A percentile compares a stretch with the other conserved stretches of the same genome.
Evolutionary conservation across 1,284 basidiomycete species (phyloP).

Genomic region (Pseudozyma sp.): DNA sequence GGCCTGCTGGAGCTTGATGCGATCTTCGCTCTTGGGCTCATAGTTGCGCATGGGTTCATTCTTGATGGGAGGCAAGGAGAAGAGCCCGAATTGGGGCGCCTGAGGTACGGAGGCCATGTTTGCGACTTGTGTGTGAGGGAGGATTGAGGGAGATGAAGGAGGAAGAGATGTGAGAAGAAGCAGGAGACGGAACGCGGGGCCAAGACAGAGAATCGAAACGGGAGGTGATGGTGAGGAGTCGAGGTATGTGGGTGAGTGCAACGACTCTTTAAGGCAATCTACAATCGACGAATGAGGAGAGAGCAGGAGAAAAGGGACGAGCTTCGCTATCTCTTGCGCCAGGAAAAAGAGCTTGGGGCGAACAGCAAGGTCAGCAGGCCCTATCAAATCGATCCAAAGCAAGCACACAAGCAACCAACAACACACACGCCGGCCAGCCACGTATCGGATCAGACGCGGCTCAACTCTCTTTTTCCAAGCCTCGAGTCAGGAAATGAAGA

Average conservation of each 20-base stretch:
- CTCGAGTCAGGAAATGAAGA: slow-evolving; percentile 3
- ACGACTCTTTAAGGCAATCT: background rate
- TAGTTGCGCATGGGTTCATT: slow-evolving; percentile 74
- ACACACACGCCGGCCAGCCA: no score
- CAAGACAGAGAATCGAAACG: background rate
- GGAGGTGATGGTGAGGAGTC: background rate
- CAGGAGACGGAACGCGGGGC: background rate
- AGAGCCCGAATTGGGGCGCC: slow-evolving; percentile 50
- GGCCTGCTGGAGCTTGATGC: slow-evolving; percentile 80
- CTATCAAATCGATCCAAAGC: background rate
- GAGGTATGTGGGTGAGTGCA: no score
- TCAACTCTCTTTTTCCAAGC: slow-evolving; percentile 10
- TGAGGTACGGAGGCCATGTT: slow-evolving; percentile 52
- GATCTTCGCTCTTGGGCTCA: slow-evolving; percentile 82
- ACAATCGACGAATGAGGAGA: no score
- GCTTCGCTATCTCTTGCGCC: no score
- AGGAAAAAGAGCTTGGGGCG: no score
- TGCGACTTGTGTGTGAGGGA: slow-evolving; percentile 3
- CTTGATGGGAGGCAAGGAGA: slow-evolving; percentile 60
- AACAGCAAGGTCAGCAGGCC: slow-evolving; percentile 26
- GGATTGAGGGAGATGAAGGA: background rate
- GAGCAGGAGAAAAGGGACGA: no score
- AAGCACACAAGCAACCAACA: no score
- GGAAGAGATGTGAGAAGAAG: background rate
- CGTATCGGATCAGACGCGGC: slow-evolving; percentile 11